Evolutionary conservation across 768 basidiomycete genomes (phyloP), one percentile per base, ranked within the genome.

Genomic region (Mycena metata): DNA sequence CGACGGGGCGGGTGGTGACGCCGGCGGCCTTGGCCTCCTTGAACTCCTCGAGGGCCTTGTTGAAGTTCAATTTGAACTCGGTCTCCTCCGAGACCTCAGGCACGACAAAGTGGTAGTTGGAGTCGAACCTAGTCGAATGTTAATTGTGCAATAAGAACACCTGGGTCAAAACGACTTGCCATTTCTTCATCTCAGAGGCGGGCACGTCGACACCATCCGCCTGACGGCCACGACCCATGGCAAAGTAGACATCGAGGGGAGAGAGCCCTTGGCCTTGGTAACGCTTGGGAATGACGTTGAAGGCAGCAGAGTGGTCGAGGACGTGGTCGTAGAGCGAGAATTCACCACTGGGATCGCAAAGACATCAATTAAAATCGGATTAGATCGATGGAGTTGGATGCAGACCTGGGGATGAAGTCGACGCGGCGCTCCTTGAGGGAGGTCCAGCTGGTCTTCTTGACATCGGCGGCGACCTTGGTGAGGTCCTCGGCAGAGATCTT

Each of bases 111-210:
- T 99, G 96, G 86, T 98, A 99, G 89, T 98, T 98, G 57, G 95
- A 96, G 83, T 98, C 96, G 80, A 96, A 97, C 96, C 95, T 96
- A 21, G 12, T 23, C 45, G 45, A 13, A 30, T 3, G 17, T 70
- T 45, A 69, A 69, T 69, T 36, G 19, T 64, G 60, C 52, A 55
- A 61, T 23, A 57, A 41, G 43, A 69, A 33, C 56, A n/a, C 39
- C 41, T 15, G 23, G n/a, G 15, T 21, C 19, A 57, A 33, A 16
- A 42, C 45, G 26, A 84, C 90, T 75, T 77, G 95, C 97, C 98
- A 99, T 83, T 99, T 99, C 89, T 98, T 98, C 98, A 99, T 99
- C 86, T 98, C 96, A 71, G 89, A 95, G 54, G 96, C 96, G 56
- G 95, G 95, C 72, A 99, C 96, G 83, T 99, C 98, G 75, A 99